Evolutionary conservation across 1,139 yeast species (phyloP), one percentile per base, ranked within the genome.

Genomic region (Blastobotrys apis): DNA sequence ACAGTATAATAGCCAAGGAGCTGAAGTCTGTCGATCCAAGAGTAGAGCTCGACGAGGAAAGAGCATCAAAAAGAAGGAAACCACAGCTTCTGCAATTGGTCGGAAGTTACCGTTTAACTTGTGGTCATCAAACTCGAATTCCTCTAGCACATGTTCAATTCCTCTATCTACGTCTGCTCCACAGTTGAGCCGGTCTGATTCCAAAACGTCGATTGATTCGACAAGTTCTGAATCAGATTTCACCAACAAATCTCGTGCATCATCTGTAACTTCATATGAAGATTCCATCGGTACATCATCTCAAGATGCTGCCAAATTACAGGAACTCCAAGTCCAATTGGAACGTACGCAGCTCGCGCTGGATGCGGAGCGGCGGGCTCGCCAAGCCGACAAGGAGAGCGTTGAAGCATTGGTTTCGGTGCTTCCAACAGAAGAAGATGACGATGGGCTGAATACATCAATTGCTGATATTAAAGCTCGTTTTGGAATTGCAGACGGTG

Each of bases 281-380:
- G 35, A 32, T 6, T 10, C 25, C 12, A 12, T 12, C 10, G 15
- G n/a, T 20, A 23, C 26, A 16, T 6, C 15, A 10, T 23, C n/a
- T 9, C 12, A 10, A 20, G 33, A 41, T 9, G 16, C 31, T 37
- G 44, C 38, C 10, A 39, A 35, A 25, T 20, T 52, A 12, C 49
- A 43, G 21, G 47, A 47, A 19, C 34, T 51, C 31, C 52, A 52
- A 39, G 43, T 47, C 36, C 41, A 49, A 45, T 35, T 51, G 33
- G 45, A 45, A 31, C 36, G 49, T 33, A 20, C 53, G 29, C 34
- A 37, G 41, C 37, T 38, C 26, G 52, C 53, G 12, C 44, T 52
- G 31, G 53, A 50, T 29, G 33, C 41, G 27, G 55, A 52, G 36
- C 45, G 48, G n/a, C 47, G 42, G 15, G 48, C 49, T 23, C 47